A percentile compares a stretch with the other conserved stretches of the same genome.
phyloP scores from a whole-genome alignment of 768 basidiomycete species.

The Chalciporus piperatus region DNA sequence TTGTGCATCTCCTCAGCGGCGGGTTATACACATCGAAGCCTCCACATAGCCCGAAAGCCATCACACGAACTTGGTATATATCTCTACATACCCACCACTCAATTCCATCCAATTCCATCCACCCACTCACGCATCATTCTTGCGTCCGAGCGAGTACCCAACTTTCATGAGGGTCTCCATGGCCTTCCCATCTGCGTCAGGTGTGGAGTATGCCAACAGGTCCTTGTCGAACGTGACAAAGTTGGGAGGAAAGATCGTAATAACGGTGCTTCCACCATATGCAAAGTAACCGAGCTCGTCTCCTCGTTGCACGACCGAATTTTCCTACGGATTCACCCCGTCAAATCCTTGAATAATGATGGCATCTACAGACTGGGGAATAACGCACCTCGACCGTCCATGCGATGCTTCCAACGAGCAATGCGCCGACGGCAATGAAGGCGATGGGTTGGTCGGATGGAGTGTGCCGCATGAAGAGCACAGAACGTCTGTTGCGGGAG shows the following conservation, averaged over 20 bases:
- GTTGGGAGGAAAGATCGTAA: conserved; percentile 56
- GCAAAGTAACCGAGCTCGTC: conserved; percentile 66
- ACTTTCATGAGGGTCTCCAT: conserved; percentile 69
- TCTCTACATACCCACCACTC: neutral
- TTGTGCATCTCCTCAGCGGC: too few species aligned
- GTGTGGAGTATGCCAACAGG: conserved; percentile 51
- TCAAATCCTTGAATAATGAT: neutral
- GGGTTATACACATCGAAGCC: neutral
- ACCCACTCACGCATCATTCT: conserved; percentile 12
- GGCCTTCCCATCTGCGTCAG: conserved; percentile 13
- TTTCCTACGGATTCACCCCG: conserved; percentile 31
- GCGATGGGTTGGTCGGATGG: conserved; percentile 50
- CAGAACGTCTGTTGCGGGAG: conserved; percentile 58
- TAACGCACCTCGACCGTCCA: conserved; percentile 48
- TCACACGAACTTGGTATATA: too few species aligned
- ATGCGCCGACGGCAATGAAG: conserved; percentile 74
- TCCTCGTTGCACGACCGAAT: conserved; percentile 54
- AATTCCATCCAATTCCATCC: neutral
- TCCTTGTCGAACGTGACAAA: conserved; percentile 61
- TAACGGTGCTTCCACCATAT: conserved; percentile 76
- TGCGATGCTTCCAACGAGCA: conserved; percentile 73
- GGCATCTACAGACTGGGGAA: neutral
- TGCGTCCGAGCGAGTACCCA: conserved; percentile 29
- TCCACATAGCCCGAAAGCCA: neutral
- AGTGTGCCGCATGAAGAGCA: conserved; percentile 50